A percentile compares a stretch with the other conserved stretches of the same genome.
phyloP scores from a whole-genome alignment of 306 rosid species.

The Quercus alba region DNA sequence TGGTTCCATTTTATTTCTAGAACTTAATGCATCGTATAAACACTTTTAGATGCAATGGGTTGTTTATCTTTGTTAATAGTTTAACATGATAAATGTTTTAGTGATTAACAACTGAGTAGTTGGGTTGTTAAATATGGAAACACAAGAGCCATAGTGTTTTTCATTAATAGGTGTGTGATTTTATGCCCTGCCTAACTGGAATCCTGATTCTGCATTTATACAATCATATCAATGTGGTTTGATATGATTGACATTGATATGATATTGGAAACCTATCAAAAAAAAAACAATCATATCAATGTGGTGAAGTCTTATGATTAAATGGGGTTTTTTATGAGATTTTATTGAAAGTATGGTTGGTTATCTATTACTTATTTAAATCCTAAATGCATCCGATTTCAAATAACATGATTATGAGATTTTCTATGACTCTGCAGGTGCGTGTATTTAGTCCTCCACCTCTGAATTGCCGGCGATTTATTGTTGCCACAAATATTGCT shows the following conservation, averaged over 20 bases:
- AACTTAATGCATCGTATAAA: not conserved
- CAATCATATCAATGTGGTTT: too few relatives aligned
- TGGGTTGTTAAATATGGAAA: not conserved
- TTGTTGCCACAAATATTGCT: constrained; percentile 95
- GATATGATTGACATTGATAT: too few relatives aligned
- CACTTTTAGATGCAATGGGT: not conserved
- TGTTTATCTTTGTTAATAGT: not conserved
- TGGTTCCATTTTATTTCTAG: not conserved
- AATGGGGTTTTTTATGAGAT: not conserved
- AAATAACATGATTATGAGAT: not conserved
- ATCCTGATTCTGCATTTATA: not conserved
- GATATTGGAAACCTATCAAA: too few relatives aligned
- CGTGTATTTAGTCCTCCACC: constrained; percentile 92
- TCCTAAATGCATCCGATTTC: not conserved
- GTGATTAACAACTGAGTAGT: not conserved
- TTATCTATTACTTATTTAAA: not conserved
- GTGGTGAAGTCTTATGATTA: not conserved
- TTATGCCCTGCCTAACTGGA: not conserved
- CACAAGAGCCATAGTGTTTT: not conserved
- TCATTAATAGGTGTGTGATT: not conserved
- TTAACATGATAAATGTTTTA: not conserved
- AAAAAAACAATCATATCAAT: not conserved
- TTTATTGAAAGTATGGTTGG: not conserved
- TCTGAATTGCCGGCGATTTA: constrained; percentile 86
- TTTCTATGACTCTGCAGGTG: constrained; percentile 52